These are phyloP conservation scores for Tothia fuscella DNA, from an alignment of 2,329 filamentous ascomycete genomes.

Conservation along the genomic window DNA sequence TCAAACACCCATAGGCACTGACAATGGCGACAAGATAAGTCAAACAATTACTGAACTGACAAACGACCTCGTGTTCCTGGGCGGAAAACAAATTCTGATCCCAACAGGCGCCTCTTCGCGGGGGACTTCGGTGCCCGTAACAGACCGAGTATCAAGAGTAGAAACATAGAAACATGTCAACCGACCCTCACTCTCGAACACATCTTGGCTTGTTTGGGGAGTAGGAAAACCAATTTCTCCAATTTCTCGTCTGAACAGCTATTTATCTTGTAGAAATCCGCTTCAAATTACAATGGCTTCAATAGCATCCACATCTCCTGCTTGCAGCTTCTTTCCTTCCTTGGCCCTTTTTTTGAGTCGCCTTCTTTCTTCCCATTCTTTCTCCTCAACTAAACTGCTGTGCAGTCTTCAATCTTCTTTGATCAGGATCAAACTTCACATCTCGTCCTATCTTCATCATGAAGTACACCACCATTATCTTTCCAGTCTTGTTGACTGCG, in stretches of 20 bases:
- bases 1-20: not conserved
- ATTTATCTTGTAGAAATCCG: slow-evolving; percentile 2
- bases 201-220: slow-evolving; percentile 7
- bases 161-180: slow-evolving; percentile 10
- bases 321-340: slow-evolving; percentile 1
- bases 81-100: not conserved
- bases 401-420: slow-evolving; percentile 7
- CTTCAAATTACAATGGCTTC: not conserved
- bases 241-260: slow-evolving; percentile 3
- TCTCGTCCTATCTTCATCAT: slow-evolving; percentile 5
- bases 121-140: slow-evolving; percentile 1
- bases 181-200: slow-evolving; percentile 1
- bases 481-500: slow-evolving; percentile 6
- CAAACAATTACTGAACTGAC: not conserved
- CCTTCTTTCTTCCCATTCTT: slow-evolving; percentile 8
- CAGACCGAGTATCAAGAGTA: slow-evolving; percentile 6
- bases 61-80: not conserved
- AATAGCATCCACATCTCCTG: slow-evolving; percentile 3
- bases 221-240: not conserved
- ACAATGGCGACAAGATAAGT: not conserved
- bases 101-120: not conserved
- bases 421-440: not conserved
- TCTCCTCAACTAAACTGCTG: slow-evolving; percentile 6
- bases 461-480: slow-evolving; percentile 9
- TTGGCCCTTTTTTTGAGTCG: not conserved